Evolutionary conservation across 352 stramenopile genomes (phyloP).

Genomic region (Globisporangium uncinulatum): DNA sequence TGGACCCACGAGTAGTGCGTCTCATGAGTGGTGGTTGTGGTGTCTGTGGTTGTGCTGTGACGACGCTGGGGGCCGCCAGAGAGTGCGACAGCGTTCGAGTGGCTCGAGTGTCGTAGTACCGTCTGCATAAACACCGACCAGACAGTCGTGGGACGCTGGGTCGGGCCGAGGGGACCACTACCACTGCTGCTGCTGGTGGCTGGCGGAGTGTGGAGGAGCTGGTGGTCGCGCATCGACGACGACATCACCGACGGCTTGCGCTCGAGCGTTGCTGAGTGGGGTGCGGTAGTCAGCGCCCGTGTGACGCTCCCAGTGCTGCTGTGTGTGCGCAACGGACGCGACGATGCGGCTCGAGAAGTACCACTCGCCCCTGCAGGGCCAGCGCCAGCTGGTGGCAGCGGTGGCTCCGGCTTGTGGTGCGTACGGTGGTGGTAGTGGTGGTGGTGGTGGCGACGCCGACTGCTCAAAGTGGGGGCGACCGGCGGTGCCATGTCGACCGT

Average conservation of each 20-base stretch:
- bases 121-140: conserved; percentile 16
- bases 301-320: conserved; percentile 6
- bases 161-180: conserved; percentile 9
- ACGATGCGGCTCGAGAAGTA: neutral
- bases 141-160: conserved; percentile 3
- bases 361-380: too few relatives aligned
- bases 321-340: conserved; percentile 9
- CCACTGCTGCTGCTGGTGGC: neutral
- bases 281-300: neutral
- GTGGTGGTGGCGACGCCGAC: too few relatives aligned
- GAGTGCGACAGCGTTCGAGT: conserved; percentile 11
- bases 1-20: conserved; percentile 26
- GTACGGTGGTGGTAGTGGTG: too few relatives aligned
- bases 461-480: neutral
- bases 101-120: conserved; percentile 11
- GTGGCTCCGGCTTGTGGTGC: too few relatives aligned
- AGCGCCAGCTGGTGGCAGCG: neutral
- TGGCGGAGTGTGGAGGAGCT: neutral
- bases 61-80: neutral
- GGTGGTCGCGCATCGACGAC: conserved; percentile 4
- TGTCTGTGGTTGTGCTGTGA: neutral
- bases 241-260: conserved; percentile 11
- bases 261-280: neutral
- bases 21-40: conserved; percentile 3
- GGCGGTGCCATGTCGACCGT: neutral